Conservation (phyloP, 345 rosid genomes). For the Cardamine occulta region DNA sequence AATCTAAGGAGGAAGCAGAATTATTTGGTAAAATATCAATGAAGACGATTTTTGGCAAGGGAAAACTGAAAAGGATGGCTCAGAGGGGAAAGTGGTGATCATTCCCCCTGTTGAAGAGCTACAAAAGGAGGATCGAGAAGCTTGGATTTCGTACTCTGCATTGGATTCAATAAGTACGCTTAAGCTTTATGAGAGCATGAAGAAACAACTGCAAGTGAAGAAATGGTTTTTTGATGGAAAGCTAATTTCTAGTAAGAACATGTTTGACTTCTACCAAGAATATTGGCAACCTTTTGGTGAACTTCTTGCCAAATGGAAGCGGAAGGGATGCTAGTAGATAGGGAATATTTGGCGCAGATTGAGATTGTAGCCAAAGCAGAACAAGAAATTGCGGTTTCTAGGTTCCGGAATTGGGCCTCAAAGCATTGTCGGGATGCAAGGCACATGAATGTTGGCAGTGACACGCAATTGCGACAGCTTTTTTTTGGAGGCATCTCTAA, state of each 20-base stretch:
- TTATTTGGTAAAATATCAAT: conserved; percentile 87
- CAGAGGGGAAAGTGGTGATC: conserved; percentile 71
- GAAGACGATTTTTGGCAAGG: conserved; percentile 85
- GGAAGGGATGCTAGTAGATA: conserved; percentile 94
- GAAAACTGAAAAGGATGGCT: conserved; percentile 89
- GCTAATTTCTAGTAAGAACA: conserved; percentile 49
- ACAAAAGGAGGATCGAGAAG: conserved; percentile 71
- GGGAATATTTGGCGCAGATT: conserved; percentile 71
- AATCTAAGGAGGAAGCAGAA: conserved; percentile 51
- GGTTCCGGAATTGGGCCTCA: conserved; percentile 88
- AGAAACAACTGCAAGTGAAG: conserved; percentile 53
- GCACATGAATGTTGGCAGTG: conserved; percentile 96
- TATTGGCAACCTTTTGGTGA: conserved; percentile 91
- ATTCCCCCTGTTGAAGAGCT: conserved; percentile 89
- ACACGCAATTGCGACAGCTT: conserved; percentile 84
- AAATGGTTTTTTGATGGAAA: conserved; percentile 72
- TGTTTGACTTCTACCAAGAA: conserved; percentile 81
- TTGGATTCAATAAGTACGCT: conserved; percentile 90
- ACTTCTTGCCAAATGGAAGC: conserved; percentile 86
- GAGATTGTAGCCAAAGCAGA: conserved; percentile 92
- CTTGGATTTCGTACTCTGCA: conserved; percentile 94
- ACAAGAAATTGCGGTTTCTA: conserved; percentile 67
- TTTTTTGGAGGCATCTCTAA: conserved; percentile 75
- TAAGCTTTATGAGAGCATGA: conserved; percentile 86
- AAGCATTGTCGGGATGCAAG: conserved; percentile 79